Evolutionary conservation across 768 basidiomycete genomes (phyloP).

Genomic region (Phaffia australis): DNA sequence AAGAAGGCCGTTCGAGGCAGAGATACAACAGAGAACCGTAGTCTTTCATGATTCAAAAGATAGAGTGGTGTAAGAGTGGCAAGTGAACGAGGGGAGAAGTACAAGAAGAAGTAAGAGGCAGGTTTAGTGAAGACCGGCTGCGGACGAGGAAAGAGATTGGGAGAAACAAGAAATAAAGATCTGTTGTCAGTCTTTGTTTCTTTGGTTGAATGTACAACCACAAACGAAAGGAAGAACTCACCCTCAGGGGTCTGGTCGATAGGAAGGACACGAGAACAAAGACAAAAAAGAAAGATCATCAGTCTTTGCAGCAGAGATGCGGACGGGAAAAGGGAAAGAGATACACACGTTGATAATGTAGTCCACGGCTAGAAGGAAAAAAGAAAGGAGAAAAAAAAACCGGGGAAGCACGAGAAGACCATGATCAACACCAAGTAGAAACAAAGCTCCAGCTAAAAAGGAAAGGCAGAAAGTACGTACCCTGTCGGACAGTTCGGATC

Average conservation of each 20-base stretch:
- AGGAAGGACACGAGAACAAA: no score
- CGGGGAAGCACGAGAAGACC: not conserved
- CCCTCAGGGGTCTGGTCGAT: no score
- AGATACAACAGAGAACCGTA: no score
- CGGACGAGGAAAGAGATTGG: not conserved
- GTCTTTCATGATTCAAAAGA: no score
- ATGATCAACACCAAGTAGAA: not conserved
- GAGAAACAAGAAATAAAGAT: not conserved
- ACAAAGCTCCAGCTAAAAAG: slow-evolving; percentile 10
- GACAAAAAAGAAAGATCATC: not conserved
- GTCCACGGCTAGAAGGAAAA: not conserved
- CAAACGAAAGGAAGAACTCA: no score
- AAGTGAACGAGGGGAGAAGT: no score
- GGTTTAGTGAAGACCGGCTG: not conserved
- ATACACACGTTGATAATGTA: slow-evolving; percentile 12
- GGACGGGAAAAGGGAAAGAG: slow-evolving; percentile 20
- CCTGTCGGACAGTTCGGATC: slow-evolving; percentile 83
- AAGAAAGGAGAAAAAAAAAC: slow-evolving; percentile 13
- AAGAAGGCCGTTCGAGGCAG: no score
- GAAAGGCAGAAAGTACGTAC: slow-evolving; percentile 42
- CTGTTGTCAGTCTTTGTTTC: no score
- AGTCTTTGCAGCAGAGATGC: not conserved
- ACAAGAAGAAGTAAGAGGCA: no score
- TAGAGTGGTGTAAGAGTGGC: no score
- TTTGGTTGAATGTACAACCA: no score